Evolutionary conservation across 1,284 basidiomycete genomes (phyloP).

Genomic region (Sutorius eximius): DNA sequence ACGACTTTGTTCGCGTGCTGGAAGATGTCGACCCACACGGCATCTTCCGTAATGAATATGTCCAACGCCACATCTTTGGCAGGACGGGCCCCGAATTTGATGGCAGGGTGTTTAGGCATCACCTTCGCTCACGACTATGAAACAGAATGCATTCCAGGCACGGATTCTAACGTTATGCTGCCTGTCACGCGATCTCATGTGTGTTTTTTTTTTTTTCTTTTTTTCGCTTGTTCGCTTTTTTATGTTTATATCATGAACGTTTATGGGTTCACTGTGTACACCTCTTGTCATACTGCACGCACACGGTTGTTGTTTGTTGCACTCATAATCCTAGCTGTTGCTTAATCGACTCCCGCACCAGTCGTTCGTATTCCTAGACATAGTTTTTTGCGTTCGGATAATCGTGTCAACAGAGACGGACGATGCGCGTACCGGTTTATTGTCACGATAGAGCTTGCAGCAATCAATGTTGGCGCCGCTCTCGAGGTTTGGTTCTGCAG

Average conservation of each 20-base stretch:
- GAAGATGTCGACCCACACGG: slow-evolving; percentile 77
- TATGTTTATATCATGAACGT: slow-evolving; percentile 11
- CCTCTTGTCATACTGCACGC: slow-evolving; percentile 15
- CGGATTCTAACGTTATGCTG: not conserved
- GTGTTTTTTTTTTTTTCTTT: too few species aligned
- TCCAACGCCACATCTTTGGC: slow-evolving; percentile 73
- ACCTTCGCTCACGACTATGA: slow-evolving; percentile 10
- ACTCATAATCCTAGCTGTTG: slow-evolving; percentile 68
- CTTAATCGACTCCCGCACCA: slow-evolving; percentile 67
- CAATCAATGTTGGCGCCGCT: slow-evolving; percentile 98
- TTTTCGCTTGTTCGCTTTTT: not conserved
- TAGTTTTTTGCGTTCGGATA: not conserved
- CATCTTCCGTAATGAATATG: slow-evolving; percentile 79
- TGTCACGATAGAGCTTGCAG: slow-evolving; percentile 92
- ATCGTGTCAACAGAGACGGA: not conserved
- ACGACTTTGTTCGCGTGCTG: slow-evolving; percentile 75
- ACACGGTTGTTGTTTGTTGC: slow-evolving; percentile 2
- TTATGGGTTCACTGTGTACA: slow-evolving; percentile 7
- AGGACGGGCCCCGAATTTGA: slow-evolving; percentile 44
- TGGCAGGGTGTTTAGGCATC: slow-evolving; percentile 54
- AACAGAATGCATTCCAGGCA: not conserved
- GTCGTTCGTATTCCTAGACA: slow-evolving; percentile 66
- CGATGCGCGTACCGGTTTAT: slow-evolving; percentile 49
- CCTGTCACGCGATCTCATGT: too few species aligned
- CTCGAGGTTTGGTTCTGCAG: slow-evolving; percentile 94